phyloP scores from a whole-genome alignment of 2,329 filamentous ascomycete genomes.

The Talaromyces rugulosus region DNA sequence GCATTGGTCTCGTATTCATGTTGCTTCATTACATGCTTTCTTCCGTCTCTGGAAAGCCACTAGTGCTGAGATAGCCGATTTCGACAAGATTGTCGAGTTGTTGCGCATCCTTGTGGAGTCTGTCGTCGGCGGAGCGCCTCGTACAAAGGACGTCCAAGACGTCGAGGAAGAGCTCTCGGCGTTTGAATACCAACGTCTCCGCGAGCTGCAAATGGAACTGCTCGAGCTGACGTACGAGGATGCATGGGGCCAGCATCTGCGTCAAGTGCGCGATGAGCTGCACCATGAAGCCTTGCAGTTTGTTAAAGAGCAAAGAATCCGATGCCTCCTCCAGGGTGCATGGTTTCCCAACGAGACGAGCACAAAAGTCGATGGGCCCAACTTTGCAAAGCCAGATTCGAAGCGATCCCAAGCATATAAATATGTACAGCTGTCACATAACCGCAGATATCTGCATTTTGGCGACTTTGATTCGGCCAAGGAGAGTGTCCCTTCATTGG shows the following conservation, averaged over 20 bases:
- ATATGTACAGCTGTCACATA: constrained; percentile 85
- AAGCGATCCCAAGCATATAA: constrained; percentile 62
- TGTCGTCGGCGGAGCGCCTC: constrained; percentile 74
- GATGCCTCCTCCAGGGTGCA: constrained; percentile 79
- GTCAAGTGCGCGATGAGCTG: constrained; percentile 85
- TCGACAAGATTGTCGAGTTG: constrained; percentile 88
- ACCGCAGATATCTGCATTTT: constrained; percentile 85
- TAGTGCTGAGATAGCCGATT: constrained; percentile 77
- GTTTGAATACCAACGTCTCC: constrained; percentile 72
- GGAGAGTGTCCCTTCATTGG: constrained; percentile 64
- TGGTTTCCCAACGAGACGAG: constrained; percentile 66
- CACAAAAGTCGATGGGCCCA: constrained; percentile 42
- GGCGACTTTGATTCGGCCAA: constrained; percentile 71
- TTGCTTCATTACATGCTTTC: constrained; percentile 78
- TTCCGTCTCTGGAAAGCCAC: constrained; percentile 91
- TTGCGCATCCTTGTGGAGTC: constrained; percentile 86
- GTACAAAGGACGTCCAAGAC: constrained; percentile 79
- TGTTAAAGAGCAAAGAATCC: constrained; percentile 91
- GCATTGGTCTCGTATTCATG: constrained; percentile 90
- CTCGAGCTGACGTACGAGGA: constrained; percentile 89
- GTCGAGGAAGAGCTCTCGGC: constrained; percentile 85
- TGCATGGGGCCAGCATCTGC: constrained; percentile 85
- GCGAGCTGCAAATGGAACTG: constrained; percentile 89
- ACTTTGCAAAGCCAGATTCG: constrained; percentile 38
- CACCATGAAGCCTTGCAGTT: constrained; percentile 91